phyloP scores from a whole-genome alignment of 2,329 filamentous ascomycete species.

The Alternaria longipes region DNA sequence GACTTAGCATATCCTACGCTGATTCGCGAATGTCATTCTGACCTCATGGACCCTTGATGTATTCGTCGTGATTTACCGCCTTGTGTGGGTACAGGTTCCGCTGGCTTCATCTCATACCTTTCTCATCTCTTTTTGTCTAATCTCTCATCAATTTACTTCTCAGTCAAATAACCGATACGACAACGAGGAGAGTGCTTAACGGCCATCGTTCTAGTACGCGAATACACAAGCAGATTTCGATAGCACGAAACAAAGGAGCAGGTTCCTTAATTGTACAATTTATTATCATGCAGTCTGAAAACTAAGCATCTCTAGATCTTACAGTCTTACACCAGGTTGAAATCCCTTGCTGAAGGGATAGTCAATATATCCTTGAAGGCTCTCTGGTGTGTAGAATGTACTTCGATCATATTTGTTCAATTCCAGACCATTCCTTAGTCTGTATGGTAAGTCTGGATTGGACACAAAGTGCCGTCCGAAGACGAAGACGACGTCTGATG shows the following conservation, averaged over 20 bases:
- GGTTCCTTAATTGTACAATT: neutral
- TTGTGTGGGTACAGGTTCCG: neutral
- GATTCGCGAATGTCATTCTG: neutral
- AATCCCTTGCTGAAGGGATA: conserved; percentile 7
- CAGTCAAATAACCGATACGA: neutral
- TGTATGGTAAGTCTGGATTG: conserved; percentile 57
- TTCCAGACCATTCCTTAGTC: conserved; percentile 51
- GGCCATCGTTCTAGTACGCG: neutral
- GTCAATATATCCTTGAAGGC: conserved; percentile 21
- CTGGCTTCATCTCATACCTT: neutral
- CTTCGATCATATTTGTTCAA: conserved; percentile 53
- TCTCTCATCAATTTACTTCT: neutral
- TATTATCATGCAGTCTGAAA: neutral
- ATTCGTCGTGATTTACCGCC: neutral
- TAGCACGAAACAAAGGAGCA: neutral
- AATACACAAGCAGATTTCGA: neutral
- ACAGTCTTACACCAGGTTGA: neutral
- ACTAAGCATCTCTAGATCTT: neutral
- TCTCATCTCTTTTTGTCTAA: neutral
- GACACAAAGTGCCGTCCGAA: conserved; percentile 58
- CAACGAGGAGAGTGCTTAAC: neutral
- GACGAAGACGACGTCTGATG: conserved; percentile 41
- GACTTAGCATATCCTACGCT: neutral
- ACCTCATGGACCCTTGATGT: neutral
- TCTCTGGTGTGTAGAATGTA: conserved; percentile 21